A percentile compares a stretch with the other conserved stretches of the same genome.
Conservation (phyloP, 139 green algal species). For the Coelastrella sp. region DNA sequence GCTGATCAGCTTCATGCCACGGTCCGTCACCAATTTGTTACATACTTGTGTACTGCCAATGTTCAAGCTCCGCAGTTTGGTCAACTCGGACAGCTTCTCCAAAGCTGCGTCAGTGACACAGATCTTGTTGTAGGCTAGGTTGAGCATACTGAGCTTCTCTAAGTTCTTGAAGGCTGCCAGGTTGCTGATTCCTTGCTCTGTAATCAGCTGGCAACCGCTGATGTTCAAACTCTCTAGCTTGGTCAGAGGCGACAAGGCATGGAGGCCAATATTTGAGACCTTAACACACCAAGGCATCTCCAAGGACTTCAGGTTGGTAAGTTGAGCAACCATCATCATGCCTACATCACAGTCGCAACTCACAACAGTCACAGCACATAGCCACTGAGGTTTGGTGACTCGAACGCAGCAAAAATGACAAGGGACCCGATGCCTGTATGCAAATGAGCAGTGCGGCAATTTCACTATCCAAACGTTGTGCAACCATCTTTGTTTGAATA, state of each 20-base stretch:
- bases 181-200: conserved; percentile 50
- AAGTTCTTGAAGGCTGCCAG: conserved; percentile 48
- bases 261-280: conserved; percentile 53
- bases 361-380: conserved; percentile 57
- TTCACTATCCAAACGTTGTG: too few relatives aligned
- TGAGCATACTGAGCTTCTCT: conserved; percentile 28
- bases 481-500: too few relatives aligned
- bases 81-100: conserved; percentile 33
- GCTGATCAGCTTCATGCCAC: conserved; percentile 40
- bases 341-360: too few relatives aligned
- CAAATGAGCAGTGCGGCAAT: too few relatives aligned
- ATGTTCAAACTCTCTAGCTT: conserved; percentile 61
- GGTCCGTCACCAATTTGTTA: conserved; percentile 46
- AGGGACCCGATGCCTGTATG: conserved; percentile 56
- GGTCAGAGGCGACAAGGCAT: conserved; percentile 48
- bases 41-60: conserved; percentile 52
- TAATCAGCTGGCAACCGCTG: conserved; percentile 66
- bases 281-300: conserved; percentile 70
- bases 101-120: conserved; percentile 57
- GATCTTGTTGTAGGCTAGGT: conserved; percentile 54
- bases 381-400: conserved; percentile 58
- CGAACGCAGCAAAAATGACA: conserved; percentile 40
- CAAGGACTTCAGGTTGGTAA: conserved; percentile 48
- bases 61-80: conserved; percentile 29
- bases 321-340: conserved; percentile 51